phyloP scores from a whole-genome alignment of 2,329 filamentous ascomycete species.

The Colletotrichum aenigma region DNA sequence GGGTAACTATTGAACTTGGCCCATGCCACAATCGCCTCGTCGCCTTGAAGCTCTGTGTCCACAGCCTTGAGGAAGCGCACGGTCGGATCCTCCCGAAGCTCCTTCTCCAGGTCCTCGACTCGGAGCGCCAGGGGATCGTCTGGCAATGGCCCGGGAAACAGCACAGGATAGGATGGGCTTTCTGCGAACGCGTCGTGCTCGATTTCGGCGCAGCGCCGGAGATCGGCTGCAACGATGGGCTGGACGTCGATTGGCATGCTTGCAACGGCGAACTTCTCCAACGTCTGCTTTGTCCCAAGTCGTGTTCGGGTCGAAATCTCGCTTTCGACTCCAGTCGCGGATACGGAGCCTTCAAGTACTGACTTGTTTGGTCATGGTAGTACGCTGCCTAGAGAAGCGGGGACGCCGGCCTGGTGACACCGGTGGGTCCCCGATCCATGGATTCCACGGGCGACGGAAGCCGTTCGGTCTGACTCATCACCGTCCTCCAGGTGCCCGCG shows the following conservation, averaged over 20 bases:
- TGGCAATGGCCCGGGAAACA: conserved; percentile 34
- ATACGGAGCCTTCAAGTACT: not conserved
- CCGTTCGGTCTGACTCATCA: conserved; percentile 11
- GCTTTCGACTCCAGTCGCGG: not conserved
- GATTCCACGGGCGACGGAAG: not conserved
- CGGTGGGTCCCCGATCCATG: not conserved
- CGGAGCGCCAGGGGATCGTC: conserved; percentile 24
- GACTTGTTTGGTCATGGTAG: not conserved
- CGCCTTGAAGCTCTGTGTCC: conserved; percentile 18
- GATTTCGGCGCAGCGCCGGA: conserved; percentile 17
- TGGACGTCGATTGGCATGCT: conserved; percentile 20
- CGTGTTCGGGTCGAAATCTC: not conserved
- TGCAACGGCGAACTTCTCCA: not conserved
- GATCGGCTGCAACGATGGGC: not conserved
- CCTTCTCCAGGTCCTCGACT: conserved; percentile 23
- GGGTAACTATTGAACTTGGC: conserved; percentile 38
- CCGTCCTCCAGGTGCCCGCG: not conserved
- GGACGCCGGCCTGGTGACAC: not conserved
- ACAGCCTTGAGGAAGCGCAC: conserved; percentile 16
- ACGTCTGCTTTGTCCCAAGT: not conserved
- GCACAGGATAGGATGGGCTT: not conserved
- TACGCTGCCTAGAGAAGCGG: not conserved
- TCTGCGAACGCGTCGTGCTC: conserved; percentile 4
- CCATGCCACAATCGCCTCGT: conserved; percentile 36
- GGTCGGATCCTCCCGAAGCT: conserved; percentile 13